Evolutionary conservation across 768 basidiomycete genomes (phyloP).

Genomic region (Boletus rubroflammeus): DNA sequence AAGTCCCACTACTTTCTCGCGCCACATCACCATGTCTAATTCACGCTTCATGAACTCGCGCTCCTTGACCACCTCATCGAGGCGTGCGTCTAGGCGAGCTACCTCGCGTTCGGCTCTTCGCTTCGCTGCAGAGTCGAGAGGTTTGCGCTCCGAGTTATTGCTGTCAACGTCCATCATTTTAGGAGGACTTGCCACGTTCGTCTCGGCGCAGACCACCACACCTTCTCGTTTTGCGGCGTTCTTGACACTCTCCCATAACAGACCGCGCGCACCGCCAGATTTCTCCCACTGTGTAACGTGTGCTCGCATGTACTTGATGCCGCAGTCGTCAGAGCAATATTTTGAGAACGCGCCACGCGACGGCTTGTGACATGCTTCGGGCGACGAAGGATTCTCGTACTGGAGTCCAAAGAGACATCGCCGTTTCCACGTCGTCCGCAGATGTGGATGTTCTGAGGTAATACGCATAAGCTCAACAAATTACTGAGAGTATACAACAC

Average conservation of each 20-base stretch:
- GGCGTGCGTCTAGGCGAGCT: conserved; percentile 46
- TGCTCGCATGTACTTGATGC: conserved; percentile 65
- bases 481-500: not conserved
- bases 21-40: conserved; percentile 67
- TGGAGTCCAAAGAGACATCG: conserved; percentile 72
- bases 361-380: conserved; percentile 74
- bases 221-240: conserved; percentile 68
- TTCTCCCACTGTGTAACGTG: conserved; percentile 61
- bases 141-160: conserved; percentile 2
- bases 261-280: conserved; percentile 58
- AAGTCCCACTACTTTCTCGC: conserved; percentile 63
- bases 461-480: not conserved
- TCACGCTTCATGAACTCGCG: conserved; percentile 65
- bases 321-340: conserved; percentile 89
- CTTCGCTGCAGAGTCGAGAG: conserved; percentile 34
- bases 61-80: conserved; percentile 56
- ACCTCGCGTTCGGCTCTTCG: conserved; percentile 57
- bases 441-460: conserved; percentile 52
- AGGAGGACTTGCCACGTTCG: conserved; percentile 22
- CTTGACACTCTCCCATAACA: conserved; percentile 74
- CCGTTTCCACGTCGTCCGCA: conserved; percentile 75
- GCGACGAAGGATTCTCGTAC: conserved; percentile 57
- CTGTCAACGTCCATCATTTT: conserved; percentile 22
- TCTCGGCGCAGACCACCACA: conserved; percentile 48
- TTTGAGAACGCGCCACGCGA: conserved; percentile 82